Evolutionary conservation across 1,284 basidiomycete genomes (phyloP), one percentile per base, ranked within the genome.

Genomic region (Ganoderma lingzhi): DNA sequence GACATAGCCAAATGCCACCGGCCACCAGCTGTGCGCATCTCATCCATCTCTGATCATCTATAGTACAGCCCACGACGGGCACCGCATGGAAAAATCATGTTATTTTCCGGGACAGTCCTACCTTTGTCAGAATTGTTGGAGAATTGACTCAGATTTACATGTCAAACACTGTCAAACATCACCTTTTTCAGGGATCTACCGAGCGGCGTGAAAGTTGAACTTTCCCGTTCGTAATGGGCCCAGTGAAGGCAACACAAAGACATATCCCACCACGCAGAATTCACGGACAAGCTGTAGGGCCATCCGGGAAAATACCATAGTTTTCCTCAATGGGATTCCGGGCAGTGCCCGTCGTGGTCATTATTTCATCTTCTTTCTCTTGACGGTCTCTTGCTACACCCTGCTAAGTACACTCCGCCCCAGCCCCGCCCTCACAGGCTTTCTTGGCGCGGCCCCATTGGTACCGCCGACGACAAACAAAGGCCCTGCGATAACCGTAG

Each of bases 1-100:
- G 48, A 51, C 48, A 51, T 51, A 51, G 48, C 59, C 23, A 61
- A 28, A 28, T 28, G 39, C 28, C 59, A 61, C 39, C 58, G 41
- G 39, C 10, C 59, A 39, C 39, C n/a, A 12, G 39, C 23, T 61
- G 35, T 59, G 19, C 39, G 12, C 39, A 60, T n/a, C 37, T 61
- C 59, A 42, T 42, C 37, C 39, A 42, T 61, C 59, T 61, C 23
- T 61, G 59, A 61, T 61, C 23, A 35, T 17, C 30, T 5, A 35
- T 59, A 59, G 23, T 23, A 23, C 23, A 23, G 23, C 23, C 23
- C 23, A 23, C 23, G 23, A 23, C 23, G 23, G 23, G 23, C 23
- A 23, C 23, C 23, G 23, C 23, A 23, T 23, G 23, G 19, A n/a
- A 51, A 51, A 51, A n/a, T n/a, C 48, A 51, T 19, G 19, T 23